Evolutionary conservation across 768 basidiomycete genomes (phyloP).

Genomic region (Leccinellum albellum): DNA sequence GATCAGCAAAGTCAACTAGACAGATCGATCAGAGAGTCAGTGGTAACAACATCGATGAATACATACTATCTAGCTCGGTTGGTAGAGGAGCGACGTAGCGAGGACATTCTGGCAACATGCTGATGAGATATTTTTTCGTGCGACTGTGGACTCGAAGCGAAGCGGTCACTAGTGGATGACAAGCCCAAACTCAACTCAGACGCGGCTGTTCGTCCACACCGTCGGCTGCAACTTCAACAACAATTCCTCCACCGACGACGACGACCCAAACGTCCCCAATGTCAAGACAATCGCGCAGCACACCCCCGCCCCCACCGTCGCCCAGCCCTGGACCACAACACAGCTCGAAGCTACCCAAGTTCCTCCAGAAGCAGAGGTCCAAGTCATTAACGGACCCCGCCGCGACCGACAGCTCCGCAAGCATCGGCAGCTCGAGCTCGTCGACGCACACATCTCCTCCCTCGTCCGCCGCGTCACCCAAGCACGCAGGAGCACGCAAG

Average conservation of each 20-base stretch:
- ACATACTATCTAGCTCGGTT: slow-evolving; percentile 35
- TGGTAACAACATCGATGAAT: neutral
- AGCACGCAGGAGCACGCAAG: slow-evolving; percentile 23
- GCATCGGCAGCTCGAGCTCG: slow-evolving; percentile 42
- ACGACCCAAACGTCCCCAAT: slow-evolving; percentile 26
- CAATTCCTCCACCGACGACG: neutral
- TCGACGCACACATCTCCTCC: slow-evolving; percentile 27
- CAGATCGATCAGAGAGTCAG: slow-evolving; percentile 23
- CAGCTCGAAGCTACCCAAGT: slow-evolving; percentile 59
- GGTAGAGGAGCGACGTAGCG: slow-evolving; percentile 32
- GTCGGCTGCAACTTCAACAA: slow-evolving; percentile 19
- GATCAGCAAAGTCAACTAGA: slow-evolving; percentile 46
- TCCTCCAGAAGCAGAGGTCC: slow-evolving; percentile 60
- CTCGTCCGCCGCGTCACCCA: slow-evolving; percentile 30
- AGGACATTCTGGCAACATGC: slow-evolving; percentile 35
- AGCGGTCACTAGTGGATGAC: neutral
- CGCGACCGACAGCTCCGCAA: slow-evolving; percentile 33
- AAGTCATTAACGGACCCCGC: slow-evolving; percentile 46
- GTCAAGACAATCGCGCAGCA: slow-evolving; percentile 46
- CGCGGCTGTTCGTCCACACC: slow-evolving; percentile 6
- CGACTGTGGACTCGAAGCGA: neutral
- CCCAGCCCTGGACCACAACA: slow-evolving; percentile 36
- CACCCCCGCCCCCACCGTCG: slow-evolving; percentile 40
- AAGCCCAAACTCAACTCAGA: slow-evolving; percentile 15
- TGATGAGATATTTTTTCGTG: slow-evolving; percentile 5